Evolutionary conservation across 2,329 filamentous ascomycete species (phyloP).

Genomic region (Dactylellina cionopaga): DNA sequence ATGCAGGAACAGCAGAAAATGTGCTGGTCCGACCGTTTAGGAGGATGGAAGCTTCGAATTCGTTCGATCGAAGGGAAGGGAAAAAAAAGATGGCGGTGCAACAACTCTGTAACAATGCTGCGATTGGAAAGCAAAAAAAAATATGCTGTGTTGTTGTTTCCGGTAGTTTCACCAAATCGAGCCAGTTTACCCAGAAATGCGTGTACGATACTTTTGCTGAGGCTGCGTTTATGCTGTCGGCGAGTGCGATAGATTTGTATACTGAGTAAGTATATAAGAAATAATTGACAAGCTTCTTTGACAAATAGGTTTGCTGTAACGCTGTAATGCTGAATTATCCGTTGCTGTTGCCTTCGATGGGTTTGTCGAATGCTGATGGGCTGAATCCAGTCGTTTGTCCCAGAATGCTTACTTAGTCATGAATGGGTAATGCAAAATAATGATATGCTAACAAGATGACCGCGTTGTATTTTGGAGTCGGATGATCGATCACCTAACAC

Average conservation of each 20-base stretch:
- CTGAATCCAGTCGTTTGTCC: not conserved
- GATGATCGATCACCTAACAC: conserved; percentile 26
- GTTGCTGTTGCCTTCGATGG: not conserved
- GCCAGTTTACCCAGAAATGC: conserved; percentile 23
- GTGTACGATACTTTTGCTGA: conserved; percentile 5
- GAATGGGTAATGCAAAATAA: conserved; percentile 18
- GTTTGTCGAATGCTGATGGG: not conserved
- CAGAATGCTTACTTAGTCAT: conserved; percentile 15
- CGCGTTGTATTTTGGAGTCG: conserved; percentile 40
- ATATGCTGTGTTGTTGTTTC: conserved; percentile 10
- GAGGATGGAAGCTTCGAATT: not conserved
- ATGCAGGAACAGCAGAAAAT: conserved; percentile 30
- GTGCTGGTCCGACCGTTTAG: conserved; percentile 20
- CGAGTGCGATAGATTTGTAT: conserved; percentile 1
- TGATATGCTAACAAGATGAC: conserved; percentile 19
- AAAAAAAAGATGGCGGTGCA: conserved; percentile 50
- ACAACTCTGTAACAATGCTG: conserved; percentile 23
- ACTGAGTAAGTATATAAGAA: not conserved
- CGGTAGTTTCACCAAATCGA: conserved; percentile 16
- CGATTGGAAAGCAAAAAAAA: not conserved
- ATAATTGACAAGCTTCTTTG: not conserved
- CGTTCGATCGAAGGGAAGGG: no score
- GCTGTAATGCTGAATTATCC: conserved; percentile 3
- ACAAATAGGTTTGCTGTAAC: conserved; percentile 23
- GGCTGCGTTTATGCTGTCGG: conserved; percentile 12